These are phyloP conservation scores for Curvularia spicifera DNA, from an alignment of 2,329 filamentous ascomycete genomes.

Conservation along the genomic window DNA sequence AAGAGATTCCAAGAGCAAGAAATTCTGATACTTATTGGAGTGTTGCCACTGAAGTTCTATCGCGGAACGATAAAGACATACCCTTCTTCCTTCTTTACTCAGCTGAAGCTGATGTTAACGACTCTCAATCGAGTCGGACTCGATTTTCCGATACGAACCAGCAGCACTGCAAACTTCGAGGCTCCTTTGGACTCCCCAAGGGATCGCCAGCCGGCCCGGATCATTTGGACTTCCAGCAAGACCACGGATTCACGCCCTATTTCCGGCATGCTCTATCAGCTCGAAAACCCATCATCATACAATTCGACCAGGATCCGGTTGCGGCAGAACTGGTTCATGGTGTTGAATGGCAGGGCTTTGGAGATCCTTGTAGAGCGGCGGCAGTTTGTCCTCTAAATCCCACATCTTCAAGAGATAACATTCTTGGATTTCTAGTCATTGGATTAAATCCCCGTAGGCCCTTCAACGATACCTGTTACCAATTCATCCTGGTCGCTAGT, in stretches of 20 bases:
- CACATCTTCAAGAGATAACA: constrained; percentile 39
- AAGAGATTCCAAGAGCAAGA: constrained; percentile 71
- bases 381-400: constrained; percentile 48
- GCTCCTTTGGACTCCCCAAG: constrained; percentile 28
- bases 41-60: constrained; percentile 69
- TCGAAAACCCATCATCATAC: constrained; percentile 37
- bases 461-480: constrained; percentile 50
- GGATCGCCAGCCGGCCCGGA: constrained; percentile 31
- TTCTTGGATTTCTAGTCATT: constrained; percentile 50
- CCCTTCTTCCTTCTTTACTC: constrained; percentile 39
- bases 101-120: constrained; percentile 19
- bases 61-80: constrained; percentile 67
- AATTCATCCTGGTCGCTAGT: constrained; percentile 46
- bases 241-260: constrained; percentile 29
- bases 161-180: constrained; percentile 31
- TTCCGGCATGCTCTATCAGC: constrained; percentile 40
- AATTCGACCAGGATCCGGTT: constrained; percentile 39
- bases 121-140: constrained; percentile 15
- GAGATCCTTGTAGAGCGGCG: constrained; percentile 42
- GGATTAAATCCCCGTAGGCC: constrained; percentile 50
- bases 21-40: constrained; percentile 74
- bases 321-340: constrained; percentile 32
- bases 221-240: constrained; percentile 29
- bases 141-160: constrained; percentile 15
- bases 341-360: constrained; percentile 44